Percentiles rank a stretch among this genome's conserved stretches.
phyloP scores from a whole-genome alignment of 441 rosid species.

The Biscutella laevigata region DNA sequence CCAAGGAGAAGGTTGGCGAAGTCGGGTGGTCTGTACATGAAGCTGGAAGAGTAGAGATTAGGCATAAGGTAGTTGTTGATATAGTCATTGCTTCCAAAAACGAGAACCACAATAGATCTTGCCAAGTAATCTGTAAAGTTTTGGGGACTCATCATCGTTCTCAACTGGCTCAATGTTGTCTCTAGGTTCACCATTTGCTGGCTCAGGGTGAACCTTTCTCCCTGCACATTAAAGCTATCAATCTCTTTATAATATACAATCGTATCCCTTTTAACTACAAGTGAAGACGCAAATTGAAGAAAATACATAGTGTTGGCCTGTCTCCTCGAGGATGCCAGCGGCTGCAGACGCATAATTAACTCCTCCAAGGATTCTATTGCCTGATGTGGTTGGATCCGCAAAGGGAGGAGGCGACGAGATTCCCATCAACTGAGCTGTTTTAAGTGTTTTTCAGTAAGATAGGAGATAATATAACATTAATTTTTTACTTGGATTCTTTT shows the following conservation, averaged over 20 bases:
- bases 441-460: not conserved
- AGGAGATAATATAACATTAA: not conserved
- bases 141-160: slow-evolving; percentile 36
- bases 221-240: slow-evolving; percentile 34
- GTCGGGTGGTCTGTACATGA: slow-evolving; percentile 40
- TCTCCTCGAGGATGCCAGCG: slow-evolving; percentile 79
- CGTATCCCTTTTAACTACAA: not conserved
- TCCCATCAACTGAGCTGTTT: slow-evolving; percentile 52
- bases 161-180: slow-evolving; percentile 43
- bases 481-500: too few relatives aligned
- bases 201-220: slow-evolving; percentile 48
- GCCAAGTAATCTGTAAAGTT: slow-evolving; percentile 40
- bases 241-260: not conserved
- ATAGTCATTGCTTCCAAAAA: slow-evolving; percentile 84
- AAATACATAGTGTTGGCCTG: slow-evolving; percentile 63
- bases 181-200: slow-evolving; percentile 69
- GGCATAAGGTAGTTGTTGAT: slow-evolving; percentile 86
- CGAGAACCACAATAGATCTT: slow-evolving; percentile 47
- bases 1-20: slow-evolving; percentile 63
- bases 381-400: slow-evolving; percentile 59
- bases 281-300: not conserved
- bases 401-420: slow-evolving; percentile 48
- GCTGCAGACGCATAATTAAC: slow-evolving; percentile 83
- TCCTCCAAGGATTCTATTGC: slow-evolving; percentile 49
- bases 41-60: slow-evolving; percentile 46